Percentiles rank a stretch among this genome's conserved stretches.
Conservation (phyloP, 805 yeast genomes). For the Komagataella pastoris region DNA sequence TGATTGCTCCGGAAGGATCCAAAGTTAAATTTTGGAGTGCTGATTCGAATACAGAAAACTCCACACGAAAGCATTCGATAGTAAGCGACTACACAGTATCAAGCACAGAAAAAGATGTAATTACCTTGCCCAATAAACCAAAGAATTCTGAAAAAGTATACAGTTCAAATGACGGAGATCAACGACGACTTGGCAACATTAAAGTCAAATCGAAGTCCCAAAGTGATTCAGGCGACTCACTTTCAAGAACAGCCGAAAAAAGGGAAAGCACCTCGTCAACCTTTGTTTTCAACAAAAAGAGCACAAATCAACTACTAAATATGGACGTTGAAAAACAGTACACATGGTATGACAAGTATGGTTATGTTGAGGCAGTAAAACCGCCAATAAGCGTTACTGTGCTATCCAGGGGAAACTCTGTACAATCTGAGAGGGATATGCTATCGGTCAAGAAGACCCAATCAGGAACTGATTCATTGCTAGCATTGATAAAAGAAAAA, state of each 20-base stretch:
- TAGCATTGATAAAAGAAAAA: background rate
- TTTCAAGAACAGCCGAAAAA: background rate
- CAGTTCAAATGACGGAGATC: background rate
- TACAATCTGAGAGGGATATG: background rate
- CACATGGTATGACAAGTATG: background rate
- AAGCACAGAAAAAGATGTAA: background rate
- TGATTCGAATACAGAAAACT: background rate
- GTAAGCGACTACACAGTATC: background rate
- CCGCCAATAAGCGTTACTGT: background rate
- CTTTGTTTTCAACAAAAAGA: background rate
- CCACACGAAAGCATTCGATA: background rate
- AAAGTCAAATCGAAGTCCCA: background rate
- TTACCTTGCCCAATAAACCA: constrained; percentile 1
- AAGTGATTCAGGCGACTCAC: background rate
- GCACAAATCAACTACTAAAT: background rate
- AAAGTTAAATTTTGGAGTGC: constrained; percentile 15
- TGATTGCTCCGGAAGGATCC: constrained; percentile 9
- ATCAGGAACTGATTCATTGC: background rate
- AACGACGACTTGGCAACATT: background rate
- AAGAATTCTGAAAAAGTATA: background rate
- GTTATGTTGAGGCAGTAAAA: background rate
- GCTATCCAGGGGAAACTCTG: background rate
- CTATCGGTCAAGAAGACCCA: background rate
- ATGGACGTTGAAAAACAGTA: background rate
- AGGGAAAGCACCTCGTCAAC: background rate